Conservation (phyloP, 345 rosid genomes). For the Iberis pinnata region DNA sequence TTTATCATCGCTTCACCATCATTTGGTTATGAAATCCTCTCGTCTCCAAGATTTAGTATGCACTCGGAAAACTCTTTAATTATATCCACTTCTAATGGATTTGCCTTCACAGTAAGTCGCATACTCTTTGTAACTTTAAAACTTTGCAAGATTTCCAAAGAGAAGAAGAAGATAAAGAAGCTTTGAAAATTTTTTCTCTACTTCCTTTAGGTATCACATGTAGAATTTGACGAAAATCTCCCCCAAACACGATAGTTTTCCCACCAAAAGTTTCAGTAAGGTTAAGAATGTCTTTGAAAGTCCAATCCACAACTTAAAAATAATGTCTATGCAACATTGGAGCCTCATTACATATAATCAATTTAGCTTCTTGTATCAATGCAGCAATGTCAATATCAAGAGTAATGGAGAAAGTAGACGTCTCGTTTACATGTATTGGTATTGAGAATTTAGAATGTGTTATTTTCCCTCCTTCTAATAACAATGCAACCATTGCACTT, state of each 20-base stretch:
- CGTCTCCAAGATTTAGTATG: neutral
- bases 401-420: neutral
- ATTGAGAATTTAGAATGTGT: neutral
- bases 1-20: neutral
- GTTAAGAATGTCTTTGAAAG: neutral
- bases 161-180: neutral
- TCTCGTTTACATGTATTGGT: neutral
- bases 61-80: slow-evolving; percentile 1
- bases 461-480: neutral
- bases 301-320: neutral
- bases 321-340: slow-evolving; percentile 7
- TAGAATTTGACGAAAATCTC: neutral
- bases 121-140: neutral
- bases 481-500: neutral
- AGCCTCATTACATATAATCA: neutral
- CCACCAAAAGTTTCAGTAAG: neutral
- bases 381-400: neutral
- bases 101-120: neutral
- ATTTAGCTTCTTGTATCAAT: neutral
- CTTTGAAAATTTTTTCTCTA: neutral
- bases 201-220: neutral
- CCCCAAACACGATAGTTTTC: neutral
- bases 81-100: neutral
- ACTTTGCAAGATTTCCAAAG: neutral
- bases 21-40: neutral